Evolutionary conservation across 306 rosid species (phyloP).

Genomic region (Corylus avellana): DNA sequence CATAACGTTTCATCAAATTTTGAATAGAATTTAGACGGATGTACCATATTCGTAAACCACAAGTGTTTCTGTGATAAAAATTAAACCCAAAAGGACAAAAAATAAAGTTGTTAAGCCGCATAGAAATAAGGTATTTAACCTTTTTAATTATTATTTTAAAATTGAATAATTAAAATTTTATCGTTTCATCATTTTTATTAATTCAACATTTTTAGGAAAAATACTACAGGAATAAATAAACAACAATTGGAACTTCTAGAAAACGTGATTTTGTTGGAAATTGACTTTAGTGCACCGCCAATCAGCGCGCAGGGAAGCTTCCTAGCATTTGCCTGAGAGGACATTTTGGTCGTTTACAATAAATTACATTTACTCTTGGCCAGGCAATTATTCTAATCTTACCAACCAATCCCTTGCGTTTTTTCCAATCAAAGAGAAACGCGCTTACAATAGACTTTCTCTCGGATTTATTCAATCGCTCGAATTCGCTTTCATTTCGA

Average conservation of each 20-base stretch:
- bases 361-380: neutral
- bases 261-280: neutral
- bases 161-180: too few relatives aligned
- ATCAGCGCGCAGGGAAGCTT: neutral
- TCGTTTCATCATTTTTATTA: too few relatives aligned
- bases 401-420: neutral
- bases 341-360: neutral
- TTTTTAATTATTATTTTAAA: too few relatives aligned
- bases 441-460: neutral
- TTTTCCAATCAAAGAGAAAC: neutral
- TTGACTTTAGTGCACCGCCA: neutral
- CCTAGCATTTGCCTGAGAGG: neutral
- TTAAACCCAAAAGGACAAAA: too few relatives aligned
- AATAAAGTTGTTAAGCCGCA: too few relatives aligned
- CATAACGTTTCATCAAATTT: too few relatives aligned
- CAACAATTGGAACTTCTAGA: too few relatives aligned
- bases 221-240: too few relatives aligned
- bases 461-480: neutral
- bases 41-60: too few relatives aligned
- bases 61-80: too few relatives aligned
- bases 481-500: neutral
- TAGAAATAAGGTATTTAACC: too few relatives aligned
- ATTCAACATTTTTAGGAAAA: neutral
- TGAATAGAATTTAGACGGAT: too few relatives aligned
- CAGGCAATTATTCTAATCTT: neutral